Evolutionary conservation across 2,329 filamentous ascomycete genomes (phyloP), one percentile per base, ranked within the genome.

Genomic region (Fusarium tanahbumbuense): DNA sequence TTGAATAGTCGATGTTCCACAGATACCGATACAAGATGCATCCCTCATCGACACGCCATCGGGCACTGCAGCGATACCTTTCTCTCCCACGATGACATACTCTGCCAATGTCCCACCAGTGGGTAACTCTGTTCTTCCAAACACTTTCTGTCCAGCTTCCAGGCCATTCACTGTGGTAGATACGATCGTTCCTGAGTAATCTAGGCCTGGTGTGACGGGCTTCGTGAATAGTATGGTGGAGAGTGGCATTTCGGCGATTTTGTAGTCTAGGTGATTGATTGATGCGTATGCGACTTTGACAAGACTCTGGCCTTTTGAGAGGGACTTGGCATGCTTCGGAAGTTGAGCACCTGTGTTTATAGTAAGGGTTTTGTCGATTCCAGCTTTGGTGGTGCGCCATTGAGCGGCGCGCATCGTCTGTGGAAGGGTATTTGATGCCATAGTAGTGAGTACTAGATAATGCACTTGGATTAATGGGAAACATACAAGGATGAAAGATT

Each of bases 251-350:
- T 73, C 71, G 0, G 67, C 67, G 1, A 69, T 15, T 13, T 70
- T 73, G 20, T 70, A 73, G 42, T 73, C 67, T 4, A 73, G 65
- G 20, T 73, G 71, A 13, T 73, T 73, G 28, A 73, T 37, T 5
- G 70, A 73, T 27, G 65, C 56, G 12, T 73, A 73, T 3, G 70
- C 59, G 3, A 73, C 71, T 3, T 60, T 71, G 28, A 73, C 37
- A 0, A 73, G 54, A 0, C 64, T 64, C 6, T 69, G 42, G 7
- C 60, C 64, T 18, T 56, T 69, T 0, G 47, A 34, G 1, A 71
- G 42, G 0, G 58, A 46, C 4, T 30, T 13, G 5, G 59, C 22
- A 8, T 10, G 12, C 18, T 52, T 64, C 1, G 68, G 70, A 11
- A 73, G 2, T 7, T 3, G 7, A 7, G 28, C 28, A 2, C 11